Conservation (phyloP, 139 green algal genomes). For the Ettlia oleoabundans region DNA sequence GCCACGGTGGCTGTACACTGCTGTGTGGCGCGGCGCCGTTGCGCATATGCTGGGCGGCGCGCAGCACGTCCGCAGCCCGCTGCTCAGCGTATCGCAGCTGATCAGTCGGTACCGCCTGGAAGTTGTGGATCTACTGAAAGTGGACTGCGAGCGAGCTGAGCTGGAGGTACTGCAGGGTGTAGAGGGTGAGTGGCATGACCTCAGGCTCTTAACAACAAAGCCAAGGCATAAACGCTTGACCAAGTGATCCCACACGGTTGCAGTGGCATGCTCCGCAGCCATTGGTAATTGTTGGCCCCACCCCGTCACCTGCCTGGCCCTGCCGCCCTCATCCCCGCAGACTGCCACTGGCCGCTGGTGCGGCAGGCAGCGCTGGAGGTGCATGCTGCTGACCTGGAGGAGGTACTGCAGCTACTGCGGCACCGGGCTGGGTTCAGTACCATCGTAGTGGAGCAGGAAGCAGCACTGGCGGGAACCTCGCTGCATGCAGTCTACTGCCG, state of each 20-base stretch:
- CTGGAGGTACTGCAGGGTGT: conserved; percentile 12
- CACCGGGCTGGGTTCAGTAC: not conserved
- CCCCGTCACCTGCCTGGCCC: not conserved
- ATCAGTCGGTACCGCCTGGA: not conserved
- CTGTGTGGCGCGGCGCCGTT: not conserved
- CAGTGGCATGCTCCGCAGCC: not conserved
- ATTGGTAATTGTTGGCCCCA: not conserved
- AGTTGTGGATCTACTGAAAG: not conserved
- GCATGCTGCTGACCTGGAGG: not conserved
- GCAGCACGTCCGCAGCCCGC: not conserved
- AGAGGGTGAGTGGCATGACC: not conserved
- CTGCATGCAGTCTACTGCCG: not conserved
- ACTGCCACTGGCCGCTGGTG: conserved; percentile 16
- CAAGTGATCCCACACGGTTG: too few relatives aligned
- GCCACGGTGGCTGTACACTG: not conserved
- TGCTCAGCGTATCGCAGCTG: conserved; percentile 8
- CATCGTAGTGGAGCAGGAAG: conserved; percentile 19
- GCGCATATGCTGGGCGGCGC: not conserved
- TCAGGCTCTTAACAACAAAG: not conserved
- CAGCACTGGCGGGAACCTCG: not conserved
- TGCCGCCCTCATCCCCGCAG: not conserved
- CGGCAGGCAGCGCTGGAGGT: conserved; percentile 13
- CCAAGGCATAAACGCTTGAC: not conserved
- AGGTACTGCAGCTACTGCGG: not conserved
- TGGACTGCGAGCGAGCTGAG: conserved; percentile 14